A percentile compares a stretch with the other conserved stretches of the same genome.
These are phyloP conservation scores for Ogataea methanolica DNA, from an alignment of 805 yeast species.

Conservation along the genomic window DNA sequence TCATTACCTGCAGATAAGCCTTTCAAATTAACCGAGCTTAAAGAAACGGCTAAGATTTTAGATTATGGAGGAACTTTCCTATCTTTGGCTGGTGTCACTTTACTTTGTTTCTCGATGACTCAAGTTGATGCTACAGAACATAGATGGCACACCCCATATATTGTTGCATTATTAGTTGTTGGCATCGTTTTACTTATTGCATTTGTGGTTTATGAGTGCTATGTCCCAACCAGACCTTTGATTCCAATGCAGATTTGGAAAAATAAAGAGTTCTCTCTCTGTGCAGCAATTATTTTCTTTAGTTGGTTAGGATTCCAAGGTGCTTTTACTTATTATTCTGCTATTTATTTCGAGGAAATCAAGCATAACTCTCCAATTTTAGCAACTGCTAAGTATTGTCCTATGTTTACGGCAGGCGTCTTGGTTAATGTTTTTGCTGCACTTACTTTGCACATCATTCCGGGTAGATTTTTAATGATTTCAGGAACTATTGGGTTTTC, in stretches of 20 bases:
- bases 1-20: conserved; percentile 31
- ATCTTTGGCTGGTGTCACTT: conserved; percentile 29
- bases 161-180: conserved; percentile 33
- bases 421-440: conserved; percentile 37
- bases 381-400: conserved; percentile 33
- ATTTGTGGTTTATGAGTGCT: conserved; percentile 31
- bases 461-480: conserved; percentile 31
- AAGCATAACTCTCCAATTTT: conserved; percentile 30
- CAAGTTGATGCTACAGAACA: conserved; percentile 33
- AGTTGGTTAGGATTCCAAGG: conserved; percentile 37
- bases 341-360: conserved; percentile 35
- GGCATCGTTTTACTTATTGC: conserved; percentile 27
- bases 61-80: conserved; percentile 37
- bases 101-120: conserved; percentile 35
- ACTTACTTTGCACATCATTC: conserved; percentile 32
- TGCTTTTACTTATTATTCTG: conserved; percentile 29
- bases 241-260: conserved; percentile 39
- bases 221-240: conserved; percentile 32
- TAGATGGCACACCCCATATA: conserved; percentile 40
- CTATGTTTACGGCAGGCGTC: conserved; percentile 35
- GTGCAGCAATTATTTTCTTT: conserved; percentile 29
- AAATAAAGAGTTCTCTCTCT: conserved; percentile 29
- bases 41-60: conserved; percentile 15
- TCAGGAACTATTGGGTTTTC: conserved; percentile 27
- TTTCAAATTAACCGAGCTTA: conserved; percentile 9